A percentile compares a stretch with the other conserved stretches of the same genome.
These are phyloP conservation scores for Cenchrus americanus DNA, from an alignment of 176 grass and related monocot species.

Conservation along the genomic window DNA sequence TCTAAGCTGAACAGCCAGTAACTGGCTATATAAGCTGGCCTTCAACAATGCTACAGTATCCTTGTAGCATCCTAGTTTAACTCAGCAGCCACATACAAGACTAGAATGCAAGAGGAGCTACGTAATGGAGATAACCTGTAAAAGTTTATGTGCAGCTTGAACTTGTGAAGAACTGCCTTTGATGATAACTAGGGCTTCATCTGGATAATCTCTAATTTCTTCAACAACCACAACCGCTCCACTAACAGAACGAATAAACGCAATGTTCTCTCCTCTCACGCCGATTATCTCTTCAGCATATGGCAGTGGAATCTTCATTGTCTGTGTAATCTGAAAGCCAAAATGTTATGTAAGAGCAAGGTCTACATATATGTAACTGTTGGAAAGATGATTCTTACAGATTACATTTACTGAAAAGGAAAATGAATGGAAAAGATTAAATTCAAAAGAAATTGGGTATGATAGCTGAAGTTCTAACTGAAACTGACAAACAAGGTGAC, in stretches of 20 bases:
- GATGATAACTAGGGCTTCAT: constrained; percentile 68
- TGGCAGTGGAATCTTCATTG: constrained; percentile 74
- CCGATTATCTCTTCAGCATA: constrained; percentile 81
- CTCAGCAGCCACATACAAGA: constrained; percentile 24
- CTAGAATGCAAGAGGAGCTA: background rate
- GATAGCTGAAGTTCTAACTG: constrained; percentile 24
- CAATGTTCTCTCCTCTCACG: constrained; percentile 59
- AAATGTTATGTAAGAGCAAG: constrained; percentile 16
- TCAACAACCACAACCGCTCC: constrained; percentile 66
- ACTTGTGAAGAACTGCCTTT: constrained; percentile 76
- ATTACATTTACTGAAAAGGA: background rate
- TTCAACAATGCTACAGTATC: background rate
- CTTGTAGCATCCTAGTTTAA: background rate
- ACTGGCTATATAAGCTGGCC: background rate
- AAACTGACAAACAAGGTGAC: background rate
- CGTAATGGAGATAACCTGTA: constrained; percentile 56
- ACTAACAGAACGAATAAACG: constrained; percentile 61
- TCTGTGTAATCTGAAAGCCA: constrained; percentile 64
- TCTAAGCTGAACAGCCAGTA: background rate
- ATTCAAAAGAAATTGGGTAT: background rate
- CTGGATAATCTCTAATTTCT: constrained; percentile 48
- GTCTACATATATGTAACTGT: background rate
- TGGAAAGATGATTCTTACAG: background rate
- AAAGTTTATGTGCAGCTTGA: constrained; percentile 67
- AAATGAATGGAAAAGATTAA: background rate